Evolutionary conservation across 2,329 filamentous ascomycete species (phyloP).

Genomic region (Dothistroma septosporum): DNA sequence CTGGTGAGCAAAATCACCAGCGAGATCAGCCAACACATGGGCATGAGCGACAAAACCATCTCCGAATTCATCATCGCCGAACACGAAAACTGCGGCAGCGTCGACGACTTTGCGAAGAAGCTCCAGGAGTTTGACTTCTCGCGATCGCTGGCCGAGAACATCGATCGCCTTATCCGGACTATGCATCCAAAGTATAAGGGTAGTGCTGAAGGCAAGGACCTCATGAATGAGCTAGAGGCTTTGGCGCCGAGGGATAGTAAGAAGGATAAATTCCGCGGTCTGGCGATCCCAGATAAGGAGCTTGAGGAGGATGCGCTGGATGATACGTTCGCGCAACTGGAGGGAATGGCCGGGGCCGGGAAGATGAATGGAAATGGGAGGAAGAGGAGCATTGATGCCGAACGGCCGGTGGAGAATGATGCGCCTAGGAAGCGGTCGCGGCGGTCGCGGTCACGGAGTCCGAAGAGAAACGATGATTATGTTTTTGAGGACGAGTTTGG

Average conservation of each 20-base stretch:
- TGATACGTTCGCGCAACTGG: slow-evolving; percentile 88
- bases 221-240: not conserved
- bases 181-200: slow-evolving; percentile 87
- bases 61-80: slow-evolving; percentile 95
- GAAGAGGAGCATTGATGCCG: slow-evolving; percentile 59
- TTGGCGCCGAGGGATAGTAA: slow-evolving; percentile 55
- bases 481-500: slow-evolving; percentile 60
- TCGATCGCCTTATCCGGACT: slow-evolving; percentile 81
- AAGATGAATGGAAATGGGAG: slow-evolving; percentile 50
- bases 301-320: slow-evolving; percentile 63
- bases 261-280: slow-evolving; percentile 81
- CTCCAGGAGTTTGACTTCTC: slow-evolving; percentile 78
- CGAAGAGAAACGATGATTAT: slow-evolving; percentile 44
- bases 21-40: slow-evolving; percentile 90
- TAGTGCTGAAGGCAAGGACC: slow-evolving; percentile 38
- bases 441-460: slow-evolving; percentile 48
- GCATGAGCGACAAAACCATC: slow-evolving; percentile 87
- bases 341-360: slow-evolving; percentile 71
- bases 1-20: slow-evolving; percentile 92
- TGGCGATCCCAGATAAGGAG: slow-evolving; percentile 76
- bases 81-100: slow-evolving; percentile 67
- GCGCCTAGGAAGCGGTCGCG: slow-evolving; percentile 31
- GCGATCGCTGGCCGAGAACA: slow-evolving; percentile 79
- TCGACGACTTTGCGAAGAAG: slow-evolving; percentile 70
- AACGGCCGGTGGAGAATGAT: slow-evolving; percentile 44